phyloP scores from a whole-genome alignment of 2,329 filamentous ascomycete species.

The Exophiala sp. region DNA sequence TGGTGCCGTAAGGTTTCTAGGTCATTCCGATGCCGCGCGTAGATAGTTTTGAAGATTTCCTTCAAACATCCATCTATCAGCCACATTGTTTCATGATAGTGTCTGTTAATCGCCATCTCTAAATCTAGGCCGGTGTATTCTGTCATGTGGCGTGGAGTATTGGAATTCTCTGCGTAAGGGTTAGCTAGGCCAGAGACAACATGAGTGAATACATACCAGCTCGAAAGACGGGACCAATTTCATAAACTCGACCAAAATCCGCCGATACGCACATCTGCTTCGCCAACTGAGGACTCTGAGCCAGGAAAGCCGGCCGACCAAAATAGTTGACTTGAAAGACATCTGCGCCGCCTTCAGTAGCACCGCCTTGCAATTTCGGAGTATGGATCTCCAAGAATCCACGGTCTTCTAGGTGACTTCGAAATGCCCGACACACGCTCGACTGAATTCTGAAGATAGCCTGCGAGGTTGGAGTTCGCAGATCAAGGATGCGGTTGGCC shows the following conservation, averaged over 20 bases:
- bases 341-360: slow-evolving; percentile 83
- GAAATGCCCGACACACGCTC: slow-evolving; percentile 72
- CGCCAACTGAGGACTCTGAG: slow-evolving; percentile 83
- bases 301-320: slow-evolving; percentile 75
- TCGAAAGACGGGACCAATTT: slow-evolving; percentile 83
- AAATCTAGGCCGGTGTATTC: slow-evolving; percentile 91
- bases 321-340: slow-evolving; percentile 94
- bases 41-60: slow-evolving; percentile 66
- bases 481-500: slow-evolving; percentile 71
- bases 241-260: slow-evolving; percentile 83
- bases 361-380: slow-evolving; percentile 80
- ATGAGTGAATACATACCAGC: slow-evolving; percentile 39
- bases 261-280: slow-evolving; percentile 91
- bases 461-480: slow-evolving; percentile 77
- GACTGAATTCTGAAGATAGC: slow-evolving; percentile 83
- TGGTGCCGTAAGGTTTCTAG: slow-evolving; percentile 73
- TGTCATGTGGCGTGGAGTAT: slow-evolving; percentile 88
- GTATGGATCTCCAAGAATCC: slow-evolving; percentile 92
- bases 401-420: slow-evolving; percentile 63
- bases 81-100: slow-evolving; percentile 81
- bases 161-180: slow-evolving; percentile 68
- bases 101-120: slow-evolving; percentile 83
- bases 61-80: slow-evolving; percentile 77
- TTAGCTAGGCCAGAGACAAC: not conserved
- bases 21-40: slow-evolving; percentile 62